Conservation (phyloP, 129 eudicot species). For the Artemisia argyi region DNA sequence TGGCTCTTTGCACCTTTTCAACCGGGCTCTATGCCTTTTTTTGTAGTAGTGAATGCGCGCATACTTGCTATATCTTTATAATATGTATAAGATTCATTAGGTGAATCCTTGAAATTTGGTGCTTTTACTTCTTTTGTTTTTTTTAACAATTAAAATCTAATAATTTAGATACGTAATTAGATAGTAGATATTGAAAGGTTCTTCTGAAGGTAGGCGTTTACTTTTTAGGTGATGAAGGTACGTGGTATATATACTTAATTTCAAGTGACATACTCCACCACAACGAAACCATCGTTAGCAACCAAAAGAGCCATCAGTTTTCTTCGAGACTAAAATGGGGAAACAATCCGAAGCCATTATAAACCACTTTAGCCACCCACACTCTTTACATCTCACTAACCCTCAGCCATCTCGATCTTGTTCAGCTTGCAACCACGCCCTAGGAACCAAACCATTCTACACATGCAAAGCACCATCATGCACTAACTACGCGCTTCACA, state of each 20-base stretch:
- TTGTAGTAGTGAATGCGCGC: too few relatives aligned
- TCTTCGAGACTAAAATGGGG: constrained; percentile 20
- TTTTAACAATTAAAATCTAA: too few relatives aligned
- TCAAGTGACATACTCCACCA: background rate
- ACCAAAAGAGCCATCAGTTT: background rate
- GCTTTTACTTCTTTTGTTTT: too few relatives aligned
- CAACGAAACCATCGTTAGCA: background rate
- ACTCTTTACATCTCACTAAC: constrained; percentile 40
- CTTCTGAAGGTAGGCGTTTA: too few relatives aligned
- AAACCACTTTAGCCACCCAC: constrained; percentile 58
- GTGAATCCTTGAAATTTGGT: too few relatives aligned
- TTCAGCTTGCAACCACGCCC: constrained; percentile 41
- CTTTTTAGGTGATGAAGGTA: too few relatives aligned
- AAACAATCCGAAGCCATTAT: constrained; percentile 22
- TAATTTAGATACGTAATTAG: too few relatives aligned
- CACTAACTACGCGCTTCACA: constrained; percentile 44
- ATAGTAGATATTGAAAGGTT: too few relatives aligned
- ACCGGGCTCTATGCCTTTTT: too few relatives aligned
- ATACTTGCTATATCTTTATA: too few relatives aligned
- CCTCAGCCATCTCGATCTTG: constrained; percentile 28
- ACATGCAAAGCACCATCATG: constrained; percentile 31
- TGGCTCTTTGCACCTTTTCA: too few relatives aligned
- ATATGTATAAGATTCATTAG: too few relatives aligned
- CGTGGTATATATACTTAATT: background rate
- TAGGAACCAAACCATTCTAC: constrained; percentile 34